phyloP scores from a whole-genome alignment of 2,329 filamentous ascomycete genomes.

The Curvularia lunata region DNA sequence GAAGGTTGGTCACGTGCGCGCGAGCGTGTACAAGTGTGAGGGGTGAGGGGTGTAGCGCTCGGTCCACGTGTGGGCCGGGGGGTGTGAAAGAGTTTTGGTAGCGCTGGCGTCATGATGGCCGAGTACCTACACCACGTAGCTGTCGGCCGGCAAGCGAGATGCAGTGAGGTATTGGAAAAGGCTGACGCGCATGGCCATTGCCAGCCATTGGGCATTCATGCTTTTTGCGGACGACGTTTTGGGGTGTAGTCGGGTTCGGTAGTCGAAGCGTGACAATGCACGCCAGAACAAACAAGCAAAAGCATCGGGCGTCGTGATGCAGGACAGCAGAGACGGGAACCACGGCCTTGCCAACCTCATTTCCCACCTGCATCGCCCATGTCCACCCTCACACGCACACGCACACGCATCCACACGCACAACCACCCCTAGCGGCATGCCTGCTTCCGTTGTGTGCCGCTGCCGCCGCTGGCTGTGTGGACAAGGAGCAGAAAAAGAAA shows the following conservation, averaged over 20 bases:
- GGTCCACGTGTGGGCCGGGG: not conserved
- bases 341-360: conserved; percentile 12
- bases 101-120: conserved; percentile 9
- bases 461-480: conserved; percentile 10
- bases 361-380: conserved; percentile 13
- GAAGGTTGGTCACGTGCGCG: not conserved
- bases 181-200: conserved; percentile 14
- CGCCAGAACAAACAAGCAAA: conserved; percentile 14
- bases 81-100: not conserved
- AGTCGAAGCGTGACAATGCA: conserved; percentile 15
- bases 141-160: conserved; percentile 18
- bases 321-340: conserved; percentile 17
- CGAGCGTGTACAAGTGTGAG: not conserved
- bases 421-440: conserved; percentile 3
- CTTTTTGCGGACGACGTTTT: conserved; percentile 11
- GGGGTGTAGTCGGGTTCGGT: conserved; percentile 4
- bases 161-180: conserved; percentile 19
- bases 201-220: conserved; percentile 15
- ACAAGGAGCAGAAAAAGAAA: conserved; percentile 12
- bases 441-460: conserved; percentile 9
- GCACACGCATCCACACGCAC: conserved; percentile 7
- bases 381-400: conserved; percentile 17
- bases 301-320: conserved; percentile 14
- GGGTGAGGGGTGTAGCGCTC: not conserved
- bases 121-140: conserved; percentile 11